phyloP scores from a whole-genome alignment of 768 basidiomycete genomes.

The Kwoniella dejecticola region DNA sequence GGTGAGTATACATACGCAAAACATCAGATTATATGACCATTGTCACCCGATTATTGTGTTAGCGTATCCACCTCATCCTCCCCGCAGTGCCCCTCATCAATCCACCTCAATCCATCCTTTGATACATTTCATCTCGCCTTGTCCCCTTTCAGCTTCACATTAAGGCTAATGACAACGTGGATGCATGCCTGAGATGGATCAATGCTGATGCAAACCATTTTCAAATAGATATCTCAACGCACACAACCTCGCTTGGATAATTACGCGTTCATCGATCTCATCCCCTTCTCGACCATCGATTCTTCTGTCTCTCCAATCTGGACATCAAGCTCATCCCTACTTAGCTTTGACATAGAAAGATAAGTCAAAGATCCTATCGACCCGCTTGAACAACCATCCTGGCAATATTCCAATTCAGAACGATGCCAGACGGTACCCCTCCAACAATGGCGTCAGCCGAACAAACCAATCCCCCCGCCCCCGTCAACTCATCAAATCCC shows the following conservation, averaged over 20 bases:
- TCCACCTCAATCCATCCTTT: not conserved
- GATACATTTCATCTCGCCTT: no score
- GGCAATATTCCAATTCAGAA: not conserved
- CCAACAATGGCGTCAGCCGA: constrained; percentile 30
- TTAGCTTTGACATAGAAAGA: not conserved
- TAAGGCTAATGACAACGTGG: no score
- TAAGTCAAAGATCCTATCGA: not conserved
- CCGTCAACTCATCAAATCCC: constrained; percentile 11
- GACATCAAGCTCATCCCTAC: no score
- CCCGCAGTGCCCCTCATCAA: constrained; percentile 1
- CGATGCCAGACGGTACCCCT: constrained; percentile 28
- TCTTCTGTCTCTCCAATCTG: no score
- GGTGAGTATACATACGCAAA: no score
- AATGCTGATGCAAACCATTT: no score
- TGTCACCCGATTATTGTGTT: not conserved
- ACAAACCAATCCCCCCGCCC: constrained; percentile 6
- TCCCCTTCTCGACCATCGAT: not conserved
- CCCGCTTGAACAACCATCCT: not conserved
- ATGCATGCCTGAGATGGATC: no score
- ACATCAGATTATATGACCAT: not conserved
- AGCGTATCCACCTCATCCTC: not conserved
- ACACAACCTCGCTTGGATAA: no score
- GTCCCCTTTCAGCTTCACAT: no score
- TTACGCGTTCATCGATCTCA: not conserved
- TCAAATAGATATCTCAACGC: no score